Evolutionary conservation across 2,329 filamentous ascomycete species (phyloP).

Genomic region (Talaromyces sp.): DNA sequence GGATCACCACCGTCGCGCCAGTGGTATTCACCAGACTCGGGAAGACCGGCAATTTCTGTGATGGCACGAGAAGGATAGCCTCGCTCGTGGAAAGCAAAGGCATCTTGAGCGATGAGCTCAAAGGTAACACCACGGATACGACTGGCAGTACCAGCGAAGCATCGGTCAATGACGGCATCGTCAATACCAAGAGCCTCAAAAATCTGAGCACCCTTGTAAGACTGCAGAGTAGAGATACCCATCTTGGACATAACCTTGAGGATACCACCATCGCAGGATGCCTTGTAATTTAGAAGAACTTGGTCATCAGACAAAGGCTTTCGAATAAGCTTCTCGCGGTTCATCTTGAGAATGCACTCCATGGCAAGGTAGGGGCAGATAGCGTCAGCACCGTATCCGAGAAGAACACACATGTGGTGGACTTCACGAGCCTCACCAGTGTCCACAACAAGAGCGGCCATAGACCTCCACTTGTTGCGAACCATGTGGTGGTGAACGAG

Average conservation of each 20-base stretch:
- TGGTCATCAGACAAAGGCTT: slow-evolving; percentile 79
- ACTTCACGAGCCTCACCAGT: slow-evolving; percentile 95
- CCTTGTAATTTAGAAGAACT: slow-evolving; percentile 92
- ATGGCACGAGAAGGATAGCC: slow-evolving; percentile 81
- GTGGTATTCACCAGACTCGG: slow-evolving; percentile 94
- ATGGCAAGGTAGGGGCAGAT: slow-evolving; percentile 93
- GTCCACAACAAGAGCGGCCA: slow-evolving; percentile 82
- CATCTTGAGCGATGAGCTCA: slow-evolving; percentile 87
- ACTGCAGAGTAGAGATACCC: slow-evolving; percentile 94
- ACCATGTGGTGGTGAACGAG: slow-evolving; percentile 95
- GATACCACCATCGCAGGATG: slow-evolving; percentile 92
- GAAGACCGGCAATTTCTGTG: slow-evolving; percentile 70
- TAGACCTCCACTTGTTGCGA: slow-evolving; percentile 90
- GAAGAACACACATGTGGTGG: slow-evolving; percentile 96
- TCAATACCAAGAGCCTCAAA: slow-evolving; percentile 94
- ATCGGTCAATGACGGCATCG: slow-evolving; percentile 85
- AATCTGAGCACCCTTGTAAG: slow-evolving; percentile 97
- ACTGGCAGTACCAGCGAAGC: slow-evolving; percentile 90
- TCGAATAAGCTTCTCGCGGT: slow-evolving; percentile 85
- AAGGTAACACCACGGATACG: slow-evolving; percentile 94
- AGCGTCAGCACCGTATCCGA: slow-evolving; percentile 91
- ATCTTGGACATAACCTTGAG: slow-evolving; percentile 99
- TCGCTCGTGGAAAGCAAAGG: slow-evolving; percentile 90
- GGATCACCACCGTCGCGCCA: slow-evolving; percentile 96
- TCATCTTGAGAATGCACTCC: slow-evolving; percentile 95